Base-by-base conservation (phyloP, 441 rosid species). In the Erysimum cheiri region DNA sequence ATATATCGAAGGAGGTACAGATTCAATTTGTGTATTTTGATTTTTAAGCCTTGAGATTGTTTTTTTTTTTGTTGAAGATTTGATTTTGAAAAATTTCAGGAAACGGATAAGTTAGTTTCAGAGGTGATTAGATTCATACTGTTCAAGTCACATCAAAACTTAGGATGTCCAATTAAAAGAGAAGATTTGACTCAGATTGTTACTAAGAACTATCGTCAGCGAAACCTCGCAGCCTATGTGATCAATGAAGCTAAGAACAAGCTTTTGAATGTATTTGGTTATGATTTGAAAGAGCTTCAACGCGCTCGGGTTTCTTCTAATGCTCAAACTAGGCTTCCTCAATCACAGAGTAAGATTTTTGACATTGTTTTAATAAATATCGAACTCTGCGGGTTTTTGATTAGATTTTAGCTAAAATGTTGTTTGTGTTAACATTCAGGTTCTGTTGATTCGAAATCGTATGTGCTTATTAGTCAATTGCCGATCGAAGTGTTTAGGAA, bases 161-260 rank as follows among this genome's bases (percentile, higher is more conserved):
- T 87, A 5, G 96, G 97, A 2, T 85, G 93, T 62, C 95, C 95
- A 2, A 83, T 93, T 43, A 89, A 87, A 81, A 77, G 98, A 50
- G 98, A 91, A 35, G 98, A 93, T 48, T 86, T 93, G 69, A 85
- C 91, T 70, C 98, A 89, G 70, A 78, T 91, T 13, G 88, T 91
- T 32, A 91, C 90, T 14, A 87, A 71, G 80, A 91, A 84, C 70
- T 89, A 91, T 60, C 81, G 73, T 6, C 87, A 86, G 64, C 90
- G 96, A 1, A 56, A 59, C 10, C 85, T 93, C 47, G 91, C 98
- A 17, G 77, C 88, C 12, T 12, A 46, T 2, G 83, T 93, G 10
- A 85, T 93, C 60, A 87, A 81, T 36, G 93, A 87, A 71, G 98
- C 93, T 12, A 80, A 72, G 36, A 81, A 79, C 39, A 89, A 85